Evolutionary conservation across 441 rosid genomes (phyloP).

Genomic region (Erodium trifolium): DNA sequence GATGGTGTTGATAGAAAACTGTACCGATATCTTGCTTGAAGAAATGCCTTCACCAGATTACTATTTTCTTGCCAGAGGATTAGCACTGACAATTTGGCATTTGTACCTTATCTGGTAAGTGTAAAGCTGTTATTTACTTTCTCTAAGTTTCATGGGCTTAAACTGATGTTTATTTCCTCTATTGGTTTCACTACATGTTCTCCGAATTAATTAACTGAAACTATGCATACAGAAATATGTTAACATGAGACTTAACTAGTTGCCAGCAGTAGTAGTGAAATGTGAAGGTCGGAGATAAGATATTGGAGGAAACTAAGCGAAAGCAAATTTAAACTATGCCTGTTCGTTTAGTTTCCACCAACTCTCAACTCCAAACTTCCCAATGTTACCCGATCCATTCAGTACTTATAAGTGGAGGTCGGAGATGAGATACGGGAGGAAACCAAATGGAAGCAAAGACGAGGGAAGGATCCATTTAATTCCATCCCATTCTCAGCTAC

Average conservation of each 20-base stretch:
- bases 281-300: constrained; percentile 1
- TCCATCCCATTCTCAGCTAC: constrained; percentile 1
- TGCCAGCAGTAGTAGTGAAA: background rate
- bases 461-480: too few species aligned
- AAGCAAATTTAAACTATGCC: background rate
- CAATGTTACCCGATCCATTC: too few species aligned
- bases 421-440: too few species aligned
- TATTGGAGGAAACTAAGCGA: background rate
- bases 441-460: too few species aligned
- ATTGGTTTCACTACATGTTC: background rate
- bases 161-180: constrained; percentile 27
- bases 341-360: background rate
- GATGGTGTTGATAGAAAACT: constrained; percentile 71
- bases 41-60: constrained; percentile 23
- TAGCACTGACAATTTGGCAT: constrained; percentile 25
- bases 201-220: too few species aligned
- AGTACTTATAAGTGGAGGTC: too few species aligned
- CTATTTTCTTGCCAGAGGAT: constrained; percentile 23
- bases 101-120: constrained; percentile 32
- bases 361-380: too few species aligned
- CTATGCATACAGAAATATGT: too few species aligned
- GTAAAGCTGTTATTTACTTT: constrained; percentile 27
- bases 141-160: constrained; percentile 27
- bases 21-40: constrained; percentile 82
- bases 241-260: too few species aligned